Evolutionary conservation across 148 eudicot species (phyloP).

Genomic region (Talinum fruticosum): DNA sequence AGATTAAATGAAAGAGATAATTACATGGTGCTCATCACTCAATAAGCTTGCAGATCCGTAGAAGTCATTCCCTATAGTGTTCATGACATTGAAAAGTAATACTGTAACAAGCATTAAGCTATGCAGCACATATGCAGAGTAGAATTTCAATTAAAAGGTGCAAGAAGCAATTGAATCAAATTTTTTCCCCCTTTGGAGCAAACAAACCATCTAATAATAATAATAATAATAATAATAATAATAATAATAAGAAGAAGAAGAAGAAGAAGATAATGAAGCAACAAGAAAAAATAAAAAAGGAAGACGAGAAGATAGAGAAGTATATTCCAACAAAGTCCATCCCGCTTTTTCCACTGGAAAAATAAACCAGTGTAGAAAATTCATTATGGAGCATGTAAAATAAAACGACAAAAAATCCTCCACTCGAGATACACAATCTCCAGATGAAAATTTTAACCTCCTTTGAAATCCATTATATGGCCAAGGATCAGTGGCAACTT

Average conservation of each 20-base stretch:
- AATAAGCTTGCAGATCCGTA: background rate
- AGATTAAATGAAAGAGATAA: conserved; percentile 7
- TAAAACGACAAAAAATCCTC: background rate
- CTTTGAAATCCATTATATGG: background rate
- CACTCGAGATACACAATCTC: background rate
- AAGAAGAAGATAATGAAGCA: too few relatives aligned
- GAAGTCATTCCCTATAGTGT: background rate
- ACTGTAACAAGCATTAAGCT: too few relatives aligned
- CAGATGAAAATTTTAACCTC: background rate
- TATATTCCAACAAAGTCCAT: background rate
- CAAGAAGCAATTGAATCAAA: too few relatives aligned
- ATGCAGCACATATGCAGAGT: too few relatives aligned
- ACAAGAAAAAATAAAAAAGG: too few relatives aligned
- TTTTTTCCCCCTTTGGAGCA: too few relatives aligned
- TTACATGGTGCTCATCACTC: background rate
- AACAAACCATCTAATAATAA: too few relatives aligned
- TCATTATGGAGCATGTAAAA: background rate
- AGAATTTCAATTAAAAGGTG: too few relatives aligned
- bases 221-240: too few relatives aligned
- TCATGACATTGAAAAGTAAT: too few relatives aligned
- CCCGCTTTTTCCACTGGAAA: background rate
- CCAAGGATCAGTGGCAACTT: conserved; percentile 28
- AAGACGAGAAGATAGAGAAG: background rate
- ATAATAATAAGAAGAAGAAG: too few relatives aligned
- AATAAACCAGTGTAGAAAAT: background rate